Evolutionary conservation across 1,284 basidiomycete genomes (phyloP).

Genomic region (Schizophyllum commune): DNA sequence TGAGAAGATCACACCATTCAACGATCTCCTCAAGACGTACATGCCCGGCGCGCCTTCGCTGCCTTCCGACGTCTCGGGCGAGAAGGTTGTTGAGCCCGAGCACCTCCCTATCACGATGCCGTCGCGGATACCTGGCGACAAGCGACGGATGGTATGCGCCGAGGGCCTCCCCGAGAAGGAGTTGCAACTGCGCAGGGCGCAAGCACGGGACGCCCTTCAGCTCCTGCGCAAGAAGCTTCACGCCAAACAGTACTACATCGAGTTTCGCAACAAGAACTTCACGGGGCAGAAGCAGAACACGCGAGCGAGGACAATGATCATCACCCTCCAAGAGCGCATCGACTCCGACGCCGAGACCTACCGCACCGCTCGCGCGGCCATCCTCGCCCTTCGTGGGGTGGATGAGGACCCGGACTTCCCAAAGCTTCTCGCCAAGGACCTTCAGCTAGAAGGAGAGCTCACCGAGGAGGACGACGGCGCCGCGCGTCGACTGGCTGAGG

Average conservation of each 20-base stretch:
- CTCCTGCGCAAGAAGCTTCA: conserved; percentile 5
- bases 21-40: conserved; percentile 4
- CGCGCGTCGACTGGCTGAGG: background rate
- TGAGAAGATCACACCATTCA: conserved; percentile 8
- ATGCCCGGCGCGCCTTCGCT: conserved; percentile 5
- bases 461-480: background rate
- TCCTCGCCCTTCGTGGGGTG: too few relatives aligned
- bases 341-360: too few relatives aligned
- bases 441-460: background rate
- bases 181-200: background rate
- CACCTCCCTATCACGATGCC: conserved; percentile 3
- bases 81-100: conserved; percentile 1
- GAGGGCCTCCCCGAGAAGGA: conserved; percentile 2
- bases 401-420: background rate
- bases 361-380: too few relatives aligned
- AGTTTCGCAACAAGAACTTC: conserved; percentile 8
- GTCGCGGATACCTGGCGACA: background rate
- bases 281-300: conserved; percentile 7
- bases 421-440: background rate
- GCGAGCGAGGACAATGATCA: conserved; percentile 3
- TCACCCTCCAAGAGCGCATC: too few relatives aligned
- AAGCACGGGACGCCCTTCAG: too few relatives aligned
- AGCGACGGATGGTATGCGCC: background rate
- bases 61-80: background rate
- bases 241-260: conserved; percentile 9